Conservation (phyloP, 257 asterid species). For the Salvia miltiorrhiza region DNA sequence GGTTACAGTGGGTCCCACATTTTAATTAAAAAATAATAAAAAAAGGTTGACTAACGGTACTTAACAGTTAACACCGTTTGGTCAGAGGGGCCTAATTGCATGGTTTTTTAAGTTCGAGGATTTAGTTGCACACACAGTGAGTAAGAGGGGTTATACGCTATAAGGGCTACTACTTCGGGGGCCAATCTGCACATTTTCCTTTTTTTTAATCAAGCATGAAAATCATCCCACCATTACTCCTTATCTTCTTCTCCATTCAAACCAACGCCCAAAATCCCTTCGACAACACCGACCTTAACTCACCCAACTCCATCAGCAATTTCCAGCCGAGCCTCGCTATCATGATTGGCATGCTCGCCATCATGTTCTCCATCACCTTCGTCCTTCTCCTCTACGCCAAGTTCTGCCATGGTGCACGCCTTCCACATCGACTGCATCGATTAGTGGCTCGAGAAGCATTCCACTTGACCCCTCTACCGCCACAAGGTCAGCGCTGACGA, state of each 20-base stretch:
- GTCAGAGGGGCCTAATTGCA: too few species aligned
- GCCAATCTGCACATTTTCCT: too few species aligned
- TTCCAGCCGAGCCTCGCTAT: conserved; percentile 75
- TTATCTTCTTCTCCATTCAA: conserved; percentile 26
- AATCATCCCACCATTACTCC: background rate
- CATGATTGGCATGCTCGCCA: conserved; percentile 58
- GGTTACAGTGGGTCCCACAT: too few species aligned
- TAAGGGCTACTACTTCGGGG: too few species aligned
- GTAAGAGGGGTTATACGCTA: too few species aligned
- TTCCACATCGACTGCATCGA: conserved; percentile 61
- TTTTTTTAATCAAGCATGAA: conserved; percentile 10
- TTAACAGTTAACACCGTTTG: too few species aligned
- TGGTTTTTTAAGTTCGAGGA: too few species aligned
- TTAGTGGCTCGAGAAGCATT: conserved; percentile 56
- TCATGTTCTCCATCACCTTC: conserved; percentile 64
- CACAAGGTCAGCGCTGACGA: conserved; percentile 33
- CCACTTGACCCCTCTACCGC: conserved; percentile 72
- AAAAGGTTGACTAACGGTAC: too few species aligned
- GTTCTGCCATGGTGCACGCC: conserved; percentile 63
- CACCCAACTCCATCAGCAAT: conserved; percentile 32
- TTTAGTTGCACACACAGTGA: too few species aligned
- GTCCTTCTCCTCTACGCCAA: conserved; percentile 74
- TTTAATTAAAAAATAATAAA: too few species aligned
- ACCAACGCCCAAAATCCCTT: conserved; percentile 31
- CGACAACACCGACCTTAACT: background rate